Percentiles rank a stretch among this genome's conserved stretches.
phyloP scores from a whole-genome alignment of 2,329 filamentous ascomycete species.

The Fusarium musae region DNA sequence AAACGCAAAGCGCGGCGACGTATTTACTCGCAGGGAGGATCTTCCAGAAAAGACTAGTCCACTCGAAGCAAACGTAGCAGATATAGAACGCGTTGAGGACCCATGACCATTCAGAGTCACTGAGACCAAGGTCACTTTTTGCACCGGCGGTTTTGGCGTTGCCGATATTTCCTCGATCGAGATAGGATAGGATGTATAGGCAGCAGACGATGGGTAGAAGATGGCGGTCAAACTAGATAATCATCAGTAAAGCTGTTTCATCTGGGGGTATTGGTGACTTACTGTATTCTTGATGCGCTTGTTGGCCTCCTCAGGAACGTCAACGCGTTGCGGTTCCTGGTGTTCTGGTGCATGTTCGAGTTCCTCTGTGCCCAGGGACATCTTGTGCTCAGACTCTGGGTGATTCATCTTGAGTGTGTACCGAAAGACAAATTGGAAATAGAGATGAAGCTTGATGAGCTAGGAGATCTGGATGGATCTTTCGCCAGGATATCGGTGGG shows the following conservation, averaged over 20 bases:
- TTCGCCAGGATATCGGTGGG: background rate
- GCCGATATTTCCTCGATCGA: slow-evolving; percentile 32
- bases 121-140: slow-evolving; percentile 4
- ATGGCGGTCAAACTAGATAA: slow-evolving; percentile 19
- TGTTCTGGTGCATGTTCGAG: background rate
- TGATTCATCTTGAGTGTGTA: background rate
- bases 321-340: background rate
- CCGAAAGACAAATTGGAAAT: background rate
- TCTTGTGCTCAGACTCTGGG: background rate
- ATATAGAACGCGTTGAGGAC: slow-evolving; percentile 37
- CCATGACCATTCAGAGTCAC: slow-evolving; percentile 24
- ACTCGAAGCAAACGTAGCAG: slow-evolving; percentile 28
- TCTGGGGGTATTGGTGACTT: accelerated
- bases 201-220: slow-evolving; percentile 26
- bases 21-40: slow-evolving; percentile 25
- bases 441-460: background rate
- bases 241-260: background rate
- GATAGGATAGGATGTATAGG: slow-evolving; percentile 30
- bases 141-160: slow-evolving; percentile 32
- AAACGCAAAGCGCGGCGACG: slow-evolving; percentile 22
- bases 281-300: background rate
- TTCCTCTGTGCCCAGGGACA: background rate
- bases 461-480: background rate
- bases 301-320: background rate
- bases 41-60: slow-evolving; percentile 32